These are phyloP conservation scores for Diplodia scrobiculata DNA, from an alignment of 2,329 filamentous ascomycete species.

Conservation along the genomic window DNA sequence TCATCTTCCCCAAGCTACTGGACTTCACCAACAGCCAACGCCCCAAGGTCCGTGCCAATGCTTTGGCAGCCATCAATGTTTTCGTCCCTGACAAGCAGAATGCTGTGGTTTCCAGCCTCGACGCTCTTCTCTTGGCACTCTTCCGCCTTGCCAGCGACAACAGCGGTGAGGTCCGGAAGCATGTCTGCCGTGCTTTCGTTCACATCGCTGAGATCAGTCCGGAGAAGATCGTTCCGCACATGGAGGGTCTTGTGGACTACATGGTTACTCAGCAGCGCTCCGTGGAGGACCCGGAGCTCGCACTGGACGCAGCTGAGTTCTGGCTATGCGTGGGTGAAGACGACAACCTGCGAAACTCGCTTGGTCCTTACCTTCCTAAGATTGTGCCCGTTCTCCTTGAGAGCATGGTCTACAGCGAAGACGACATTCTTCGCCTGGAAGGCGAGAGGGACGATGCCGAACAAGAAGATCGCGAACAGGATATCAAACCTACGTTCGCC, in stretches of 20 bases:
- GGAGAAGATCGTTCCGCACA: conserved; percentile 86
- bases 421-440: conserved; percentile 84
- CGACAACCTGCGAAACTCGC: conserved; percentile 70
- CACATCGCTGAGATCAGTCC: conserved; percentile 87
- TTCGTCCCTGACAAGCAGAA: conserved; percentile 85
- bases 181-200: conserved; percentile 91
- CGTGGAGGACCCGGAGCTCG: conserved; percentile 79
- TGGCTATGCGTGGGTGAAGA: conserved; percentile 95
- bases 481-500: conserved; percentile 90
- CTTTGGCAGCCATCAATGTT: conserved; percentile 83
- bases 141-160: conserved; percentile 78
- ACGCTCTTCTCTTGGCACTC: conserved; percentile 77
- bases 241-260: conserved; percentile 86
- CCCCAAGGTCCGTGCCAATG: conserved; percentile 75
- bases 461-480: conserved; percentile 82
- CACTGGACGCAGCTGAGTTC: conserved; percentile 93
- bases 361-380: conserved; percentile 76
- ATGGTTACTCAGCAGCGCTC: conserved; percentile 86
- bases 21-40: conserved; percentile 77
- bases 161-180: conserved; percentile 79
- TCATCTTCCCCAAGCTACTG: conserved; percentile 87
- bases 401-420: conserved; percentile 95
- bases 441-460: conserved; percentile 80
- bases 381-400: conserved; percentile 89
- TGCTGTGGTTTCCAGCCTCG: conserved; percentile 77